phyloP scores from a whole-genome alignment of 139 green algal genomes.

The Haematococcus lacustris region DNA sequence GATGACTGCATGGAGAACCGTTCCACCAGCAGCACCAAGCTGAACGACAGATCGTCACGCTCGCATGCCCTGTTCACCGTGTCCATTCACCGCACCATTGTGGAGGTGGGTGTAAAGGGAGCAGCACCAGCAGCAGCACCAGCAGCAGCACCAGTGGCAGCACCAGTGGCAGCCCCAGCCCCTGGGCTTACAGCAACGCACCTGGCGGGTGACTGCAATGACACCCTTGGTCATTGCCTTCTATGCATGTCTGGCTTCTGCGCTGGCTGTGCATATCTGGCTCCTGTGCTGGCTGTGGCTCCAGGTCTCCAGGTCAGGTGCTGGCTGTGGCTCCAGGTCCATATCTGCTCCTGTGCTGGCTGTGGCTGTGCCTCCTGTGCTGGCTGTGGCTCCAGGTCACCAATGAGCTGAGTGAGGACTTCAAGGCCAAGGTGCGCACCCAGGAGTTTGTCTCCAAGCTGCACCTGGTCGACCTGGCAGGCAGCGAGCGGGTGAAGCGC shows the following conservation, averaged over 20 bases:
- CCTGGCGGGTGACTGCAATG: too few species aligned
- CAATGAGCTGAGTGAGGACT: constrained; percentile 33
- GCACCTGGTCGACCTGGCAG: constrained; percentile 61
- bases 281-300: background rate
- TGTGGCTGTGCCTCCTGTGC: too few species aligned
- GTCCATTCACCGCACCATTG: constrained; percentile 40
- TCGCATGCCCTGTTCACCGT: constrained; percentile 70
- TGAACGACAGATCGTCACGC: constrained; percentile 60
- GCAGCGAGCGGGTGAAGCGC: constrained; percentile 33
- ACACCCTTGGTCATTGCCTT: too few species aligned
- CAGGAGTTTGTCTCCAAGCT: constrained; percentile 43
- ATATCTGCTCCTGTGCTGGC: too few species aligned
- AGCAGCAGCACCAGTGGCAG: too few species aligned
- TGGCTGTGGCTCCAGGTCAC: constrained; percentile 12
- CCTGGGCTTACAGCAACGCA: too few species aligned
- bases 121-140: too few species aligned
- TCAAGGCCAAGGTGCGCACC: constrained; percentile 40
- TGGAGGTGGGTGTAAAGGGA: constrained; percentile 37
- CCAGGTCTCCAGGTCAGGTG: too few species aligned
- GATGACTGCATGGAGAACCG: constrained; percentile 51
- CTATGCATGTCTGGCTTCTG: too few species aligned
- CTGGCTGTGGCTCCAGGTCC: too few species aligned
- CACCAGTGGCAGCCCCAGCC: too few species aligned
- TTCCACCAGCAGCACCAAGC: constrained; percentile 43
- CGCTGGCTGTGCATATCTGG: too few species aligned